Conservation (phyloP, 2,329 filamentous ascomycete species). For the Teratosphaeria gauchensis region DNA sequence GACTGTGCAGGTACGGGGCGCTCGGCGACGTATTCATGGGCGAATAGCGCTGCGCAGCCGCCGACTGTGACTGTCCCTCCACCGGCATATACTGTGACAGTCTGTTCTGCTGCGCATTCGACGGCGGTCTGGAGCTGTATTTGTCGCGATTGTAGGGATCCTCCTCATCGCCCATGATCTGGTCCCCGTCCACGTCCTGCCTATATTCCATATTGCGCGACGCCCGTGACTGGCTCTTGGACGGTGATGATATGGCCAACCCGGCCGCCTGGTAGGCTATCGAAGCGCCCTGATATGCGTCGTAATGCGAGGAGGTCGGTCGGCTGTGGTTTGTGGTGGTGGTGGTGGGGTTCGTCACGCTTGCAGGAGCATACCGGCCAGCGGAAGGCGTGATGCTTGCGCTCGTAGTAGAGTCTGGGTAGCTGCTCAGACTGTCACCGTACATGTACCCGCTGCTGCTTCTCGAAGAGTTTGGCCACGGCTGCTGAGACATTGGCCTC, state of each 20-base stretch:
- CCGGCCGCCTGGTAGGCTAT: constrained; percentile 28
- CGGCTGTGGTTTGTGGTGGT: not conserved
- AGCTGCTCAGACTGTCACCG: not conserved
- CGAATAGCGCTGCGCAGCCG: constrained; percentile 85
- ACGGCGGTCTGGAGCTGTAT: constrained; percentile 64
- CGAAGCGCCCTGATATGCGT: constrained; percentile 16
- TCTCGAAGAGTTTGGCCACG: not conserved
- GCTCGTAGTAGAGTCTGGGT: not conserved
- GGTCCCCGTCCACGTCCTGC: constrained; percentile 34
- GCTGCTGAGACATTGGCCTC: not conserved
- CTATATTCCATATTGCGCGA: constrained; percentile 23
- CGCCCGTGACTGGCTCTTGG: constrained; percentile 2
- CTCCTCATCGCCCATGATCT: constrained; percentile 75
- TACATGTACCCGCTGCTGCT: constrained; percentile 2
- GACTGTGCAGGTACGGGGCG: constrained; percentile 61
- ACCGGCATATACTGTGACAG: constrained; percentile 55
- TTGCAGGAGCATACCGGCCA: not conserved
- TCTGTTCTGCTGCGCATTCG: constrained; percentile 42
- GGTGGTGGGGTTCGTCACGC: not conserved
- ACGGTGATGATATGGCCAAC: constrained; percentile 26
- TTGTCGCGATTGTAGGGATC: constrained; percentile 81
- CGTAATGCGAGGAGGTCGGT: constrained; percentile 1
- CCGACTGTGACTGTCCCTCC: constrained; percentile 56
- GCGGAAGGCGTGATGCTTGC: not conserved
- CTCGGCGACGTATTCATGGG: constrained; percentile 88